phyloP scores from a whole-genome alignment of 331 rosid genomes.

The Malus hybrid region DNA sequence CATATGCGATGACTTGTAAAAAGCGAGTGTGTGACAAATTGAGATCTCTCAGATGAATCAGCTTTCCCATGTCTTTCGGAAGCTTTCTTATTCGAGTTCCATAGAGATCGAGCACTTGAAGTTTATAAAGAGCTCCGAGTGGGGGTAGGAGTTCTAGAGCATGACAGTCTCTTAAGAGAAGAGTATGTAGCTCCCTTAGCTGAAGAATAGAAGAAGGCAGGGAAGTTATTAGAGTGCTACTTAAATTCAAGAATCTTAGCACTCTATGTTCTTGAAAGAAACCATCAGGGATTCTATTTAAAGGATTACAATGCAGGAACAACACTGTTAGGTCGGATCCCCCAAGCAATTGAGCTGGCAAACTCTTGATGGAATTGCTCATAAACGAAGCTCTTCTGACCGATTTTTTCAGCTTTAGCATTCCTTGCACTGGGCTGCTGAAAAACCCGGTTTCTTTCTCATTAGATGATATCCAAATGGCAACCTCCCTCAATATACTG shows the following conservation, averaged over 20 bases:
- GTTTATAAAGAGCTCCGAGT: slow-evolving; percentile 5
- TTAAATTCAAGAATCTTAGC: slow-evolving; percentile 8
- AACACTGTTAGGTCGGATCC: not conserved
- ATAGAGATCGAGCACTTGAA: slow-evolving; percentile 14
- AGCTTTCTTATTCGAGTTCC: slow-evolving; percentile 10
- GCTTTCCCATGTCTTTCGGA: slow-evolving; percentile 7
- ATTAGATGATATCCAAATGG: slow-evolving; percentile 9
- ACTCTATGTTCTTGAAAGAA: not conserved
- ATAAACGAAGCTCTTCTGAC: slow-evolving; percentile 7
- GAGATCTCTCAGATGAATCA: slow-evolving; percentile 5
- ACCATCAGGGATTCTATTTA: not conserved
- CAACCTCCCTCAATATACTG: slow-evolving; percentile 7
- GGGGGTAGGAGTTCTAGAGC: slow-evolving; percentile 3
- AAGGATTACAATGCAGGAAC: slow-evolving; percentile 5
- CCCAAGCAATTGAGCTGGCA: not conserved
- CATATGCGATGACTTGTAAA: slow-evolving; percentile 4
- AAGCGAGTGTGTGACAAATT: slow-evolving; percentile 3
- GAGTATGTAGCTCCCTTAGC: slow-evolving; percentile 11
- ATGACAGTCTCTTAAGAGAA: slow-evolving; percentile 1
- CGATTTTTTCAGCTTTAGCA: not conserved
- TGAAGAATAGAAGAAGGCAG: slow-evolving; percentile 19
- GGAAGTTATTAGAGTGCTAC: slow-evolving; percentile 1
- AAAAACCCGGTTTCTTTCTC: slow-evolving; percentile 1
- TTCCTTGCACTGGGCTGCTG: not conserved
- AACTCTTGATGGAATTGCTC: not conserved